Evolutionary conservation across 371 early-diverging fungal species (phyloP).

Genomic region (Umbelopsis sp.): DNA sequence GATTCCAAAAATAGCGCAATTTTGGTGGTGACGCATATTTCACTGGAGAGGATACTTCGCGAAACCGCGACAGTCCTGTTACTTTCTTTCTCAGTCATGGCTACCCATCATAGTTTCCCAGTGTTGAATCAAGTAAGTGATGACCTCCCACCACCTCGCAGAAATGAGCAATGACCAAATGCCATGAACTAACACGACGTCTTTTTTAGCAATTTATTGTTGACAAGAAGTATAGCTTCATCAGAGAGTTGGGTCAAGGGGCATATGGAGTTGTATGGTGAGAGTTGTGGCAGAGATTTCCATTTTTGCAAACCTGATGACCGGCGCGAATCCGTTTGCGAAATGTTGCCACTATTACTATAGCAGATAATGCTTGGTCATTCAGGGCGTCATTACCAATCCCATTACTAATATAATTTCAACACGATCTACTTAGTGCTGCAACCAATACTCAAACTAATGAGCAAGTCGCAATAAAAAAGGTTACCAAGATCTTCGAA

Average conservation of each 20-base stretch:
- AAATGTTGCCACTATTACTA: not conserved
- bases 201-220: slow-evolving; percentile 64
- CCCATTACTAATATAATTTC: not conserved
- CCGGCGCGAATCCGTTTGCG: not conserved
- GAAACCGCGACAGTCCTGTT: not conserved
- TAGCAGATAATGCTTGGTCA: not conserved
- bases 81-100: slow-evolving; percentile 9
- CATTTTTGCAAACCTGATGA: slow-evolving; percentile 5
- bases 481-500: slow-evolving; percentile 79
- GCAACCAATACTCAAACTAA: slow-evolving; percentile 79
- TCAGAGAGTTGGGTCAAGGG: slow-evolving; percentile 90
- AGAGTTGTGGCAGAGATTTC: slow-evolving; percentile 14
- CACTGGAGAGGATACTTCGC: not conserved
- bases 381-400: not conserved
- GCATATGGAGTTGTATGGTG: slow-evolving; percentile 93
- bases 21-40: not conserved
- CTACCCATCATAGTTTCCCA: slow-evolving; percentile 18
- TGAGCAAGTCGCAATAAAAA: slow-evolving; percentile 92
- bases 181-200: not conserved
- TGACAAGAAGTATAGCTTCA: slow-evolving; percentile 77
- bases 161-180: not conserved
- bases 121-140: slow-evolving; percentile 16
- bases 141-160: too few relatives aligned
- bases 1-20: slow-evolving; percentile 9
- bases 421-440: slow-evolving; percentile 54